Evolutionary conservation across 805 yeast genomes (phyloP), one percentile per base, ranked within the genome.

Genomic region (Lipomyces mesembrius): DNA sequence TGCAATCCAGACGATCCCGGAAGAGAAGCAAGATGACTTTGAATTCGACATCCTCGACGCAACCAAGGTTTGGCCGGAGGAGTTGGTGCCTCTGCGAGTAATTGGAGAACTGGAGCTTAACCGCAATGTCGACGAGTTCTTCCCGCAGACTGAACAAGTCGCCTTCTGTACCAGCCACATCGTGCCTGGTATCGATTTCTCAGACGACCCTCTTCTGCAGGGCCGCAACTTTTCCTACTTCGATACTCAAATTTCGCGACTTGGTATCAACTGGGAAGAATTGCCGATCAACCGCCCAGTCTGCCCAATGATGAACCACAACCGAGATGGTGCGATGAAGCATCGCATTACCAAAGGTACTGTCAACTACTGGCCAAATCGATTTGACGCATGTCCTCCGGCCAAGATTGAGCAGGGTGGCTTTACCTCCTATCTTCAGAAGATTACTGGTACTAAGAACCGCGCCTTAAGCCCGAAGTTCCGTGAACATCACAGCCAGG

Each of bases 51-150:
- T 52, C 22, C 51, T 60, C 22, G 62, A 60, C 32, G 59, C 62
- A 51, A 60, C 62, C 60, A 60, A 60, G 62, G 22, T 60, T 32
- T 60, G 62, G 62, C 62, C 62, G 22, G 62, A 60, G 43, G 37
- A 60, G 22, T 37, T 51, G 29, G 59, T 60, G 35, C 62, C 62
- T n/a, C 14, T 60, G 35, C 57, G 57, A n/a, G 20, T 25, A 12
- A 60, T 60, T 32, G 62, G 62, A 25, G 62, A 60, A 32, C 25
- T 60, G 29, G 58, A 46, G 35, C 37, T 60, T 61, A 60, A 60
- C 59, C 57, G 62, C 32, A 60, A 60, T 20, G 57, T 60, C 17
- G 59, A 43, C 43, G 62, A 60, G 59, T 60, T 46, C 35, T 60
- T 60, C 59, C 39, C 62, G 27, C 43, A 60, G 62, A 60, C 62